Conservation (phyloP, 2,329 filamentous ascomycete species). For the Monosporascus sp. region DNA sequence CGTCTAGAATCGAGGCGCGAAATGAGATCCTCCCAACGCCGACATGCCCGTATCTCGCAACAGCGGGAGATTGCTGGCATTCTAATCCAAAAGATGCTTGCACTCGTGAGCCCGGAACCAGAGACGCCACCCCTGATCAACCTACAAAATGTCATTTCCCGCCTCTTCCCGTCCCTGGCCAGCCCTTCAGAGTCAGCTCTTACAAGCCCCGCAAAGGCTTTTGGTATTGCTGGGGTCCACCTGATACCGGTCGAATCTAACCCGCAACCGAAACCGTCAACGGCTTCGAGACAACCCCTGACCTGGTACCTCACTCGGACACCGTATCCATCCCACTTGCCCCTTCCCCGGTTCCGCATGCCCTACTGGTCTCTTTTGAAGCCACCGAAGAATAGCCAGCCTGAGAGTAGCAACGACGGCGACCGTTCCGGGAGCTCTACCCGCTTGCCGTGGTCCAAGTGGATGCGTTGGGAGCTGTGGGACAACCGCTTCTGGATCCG, state of each 20-base stretch:
- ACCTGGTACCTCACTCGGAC: conserved; percentile 43
- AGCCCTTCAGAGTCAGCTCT: conserved; percentile 6
- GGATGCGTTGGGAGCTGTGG: conserved; percentile 38
- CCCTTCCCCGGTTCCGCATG: conserved; percentile 22
- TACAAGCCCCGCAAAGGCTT: conserved; percentile 30
- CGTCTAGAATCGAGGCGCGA: conserved; percentile 13
- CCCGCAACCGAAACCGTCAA: neutral
- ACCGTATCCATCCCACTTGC: conserved; percentile 37
- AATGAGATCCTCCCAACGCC: conserved; percentile 12
- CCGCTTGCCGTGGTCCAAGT: conserved; percentile 22
- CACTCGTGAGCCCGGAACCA: conserved; percentile 45
- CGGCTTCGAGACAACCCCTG: conserved; percentile 3
- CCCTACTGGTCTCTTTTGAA: conserved; percentile 9
- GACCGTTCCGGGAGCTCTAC: neutral
- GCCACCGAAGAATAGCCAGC: no score
- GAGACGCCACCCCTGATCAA: conserved; percentile 36
- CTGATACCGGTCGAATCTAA: conserved; percentile 34
- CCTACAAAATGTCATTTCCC: conserved; percentile 40
- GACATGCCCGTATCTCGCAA: conserved; percentile 26
- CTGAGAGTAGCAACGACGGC: neutral
- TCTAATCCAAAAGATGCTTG: conserved; percentile 42
- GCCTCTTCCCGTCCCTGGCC: conserved; percentile 43
- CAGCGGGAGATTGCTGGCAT: conserved; percentile 41
- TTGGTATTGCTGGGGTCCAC: conserved; percentile 46
- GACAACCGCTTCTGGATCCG: conserved; percentile 61